Base-by-base conservation (phyloP, 176 grass and related monocot species). In the Triticum dicoccoides region DNA sequence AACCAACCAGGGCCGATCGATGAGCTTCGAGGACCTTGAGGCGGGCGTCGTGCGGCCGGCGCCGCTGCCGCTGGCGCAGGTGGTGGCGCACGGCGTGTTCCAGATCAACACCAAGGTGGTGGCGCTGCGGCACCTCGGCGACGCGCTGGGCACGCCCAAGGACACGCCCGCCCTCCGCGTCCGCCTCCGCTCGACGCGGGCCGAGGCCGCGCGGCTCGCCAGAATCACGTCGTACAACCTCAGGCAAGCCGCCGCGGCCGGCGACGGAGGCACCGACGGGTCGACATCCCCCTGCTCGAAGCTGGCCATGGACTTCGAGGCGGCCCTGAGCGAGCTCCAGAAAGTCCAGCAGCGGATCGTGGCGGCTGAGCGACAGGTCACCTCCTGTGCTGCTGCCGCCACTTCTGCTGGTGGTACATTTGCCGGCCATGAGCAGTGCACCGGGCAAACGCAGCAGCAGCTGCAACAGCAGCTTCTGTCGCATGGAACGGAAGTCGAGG, bases 1-100 rank as follows among this genome's bases (percentile, higher is more conserved):
- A 12, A 51, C 47, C 47, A 15, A 5, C 12, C 4, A 51, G 47
- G 47, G 49, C 49, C 49, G 49, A 17, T 52, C 49, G 5, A 52
- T 95, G 95, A 91, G 92, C 82, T 97, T 97, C 73, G 84, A 90
- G 80, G 88, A 86, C 63, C 44, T 76, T 3, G 92, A 95, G 42
- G 81, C 84, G 17, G 92, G 92, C 17, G 72, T 73, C 39, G 65
- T 56, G 42, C 86, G 41, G 20, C 83, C 59, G 0, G 1, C 77
- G 25, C 58, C 85, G 78, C 67, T 77, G 58, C 81, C 86, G 24
- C 42, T 69, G 58, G 49, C 86, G 17, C 86, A 76, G 75, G 87
- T 83, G 18, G 82, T 91, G 61, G 79, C 87, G 29, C 79, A 86
- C 32, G 87, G 84, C 52, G 84, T 97, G n/a, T 97, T 95, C 86